Percentiles rank a stretch among this genome's conserved stretches.
Evolutionary conservation across 495 filamentous ascomycete species (phyloP).

Genomic region (Daldinia caldariorum): DNA sequence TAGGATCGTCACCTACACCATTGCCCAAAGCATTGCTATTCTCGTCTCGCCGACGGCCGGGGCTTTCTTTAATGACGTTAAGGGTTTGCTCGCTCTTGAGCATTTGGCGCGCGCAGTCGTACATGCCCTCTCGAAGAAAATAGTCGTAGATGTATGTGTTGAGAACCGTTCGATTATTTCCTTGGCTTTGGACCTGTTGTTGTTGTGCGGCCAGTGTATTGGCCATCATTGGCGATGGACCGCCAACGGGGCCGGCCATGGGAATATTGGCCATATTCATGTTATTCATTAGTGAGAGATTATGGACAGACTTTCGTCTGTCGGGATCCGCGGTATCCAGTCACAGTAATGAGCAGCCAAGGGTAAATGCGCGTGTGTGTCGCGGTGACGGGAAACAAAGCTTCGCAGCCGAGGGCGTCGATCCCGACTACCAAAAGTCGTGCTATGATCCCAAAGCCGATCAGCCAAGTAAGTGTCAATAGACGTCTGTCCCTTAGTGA

Average conservation of each 20-base stretch:
- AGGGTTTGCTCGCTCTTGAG: constrained; percentile 68
- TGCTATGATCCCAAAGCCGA: background rate
- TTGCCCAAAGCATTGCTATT: constrained; percentile 69
- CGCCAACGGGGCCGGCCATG: constrained; percentile 69
- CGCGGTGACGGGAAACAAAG: constrained; percentile 22
- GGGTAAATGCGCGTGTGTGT: constrained; percentile 35
- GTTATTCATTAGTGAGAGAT: constrained; percentile 69
- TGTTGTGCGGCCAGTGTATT: constrained; percentile 60
- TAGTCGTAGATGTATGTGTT: constrained; percentile 99
- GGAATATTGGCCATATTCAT: constrained; percentile 74
- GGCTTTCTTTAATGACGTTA: constrained; percentile 65
- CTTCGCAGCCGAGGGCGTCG: constrained; percentile 3
- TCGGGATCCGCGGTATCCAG: constrained; percentile 39
- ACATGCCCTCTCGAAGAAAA: constrained; percentile 83
- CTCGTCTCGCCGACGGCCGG: constrained; percentile 69
- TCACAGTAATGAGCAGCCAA: constrained; percentile 23
- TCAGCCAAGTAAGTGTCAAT: constrained; percentile 11
- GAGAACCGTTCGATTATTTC: constrained; percentile 62
- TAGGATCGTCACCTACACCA: constrained; percentile 79
- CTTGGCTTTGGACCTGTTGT: constrained; percentile 52
- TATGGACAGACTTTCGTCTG: constrained; percentile 44
- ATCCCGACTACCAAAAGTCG: constrained; percentile 6
- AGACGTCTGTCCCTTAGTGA: constrained; percentile 36
- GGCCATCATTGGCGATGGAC: constrained; percentile 76
- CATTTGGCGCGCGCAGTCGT: constrained; percentile 79